phyloP scores from a whole-genome alignment of 345 rosid species.

The Aegle marmelos region DNA sequence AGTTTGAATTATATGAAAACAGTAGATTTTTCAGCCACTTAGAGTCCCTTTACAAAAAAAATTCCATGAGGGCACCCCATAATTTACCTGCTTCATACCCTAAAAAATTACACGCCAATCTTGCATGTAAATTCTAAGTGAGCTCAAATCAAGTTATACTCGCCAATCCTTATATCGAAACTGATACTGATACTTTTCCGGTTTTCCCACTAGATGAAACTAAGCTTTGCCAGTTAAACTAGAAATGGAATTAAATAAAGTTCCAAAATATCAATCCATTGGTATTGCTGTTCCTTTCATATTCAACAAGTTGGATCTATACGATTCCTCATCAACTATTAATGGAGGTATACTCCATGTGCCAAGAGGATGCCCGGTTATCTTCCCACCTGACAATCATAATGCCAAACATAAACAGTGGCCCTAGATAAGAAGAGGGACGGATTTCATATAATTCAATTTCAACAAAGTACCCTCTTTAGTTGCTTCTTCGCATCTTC shows the following conservation, averaged over 20 bases:
- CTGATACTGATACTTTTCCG: background rate
- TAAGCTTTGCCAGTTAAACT: background rate
- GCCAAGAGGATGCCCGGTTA: slow-evolving; percentile 63
- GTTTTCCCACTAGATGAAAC: background rate
- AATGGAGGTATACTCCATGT: slow-evolving; percentile 71
- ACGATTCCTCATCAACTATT: slow-evolving; percentile 61
- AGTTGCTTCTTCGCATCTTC: slow-evolving; percentile 86
- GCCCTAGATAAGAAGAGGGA: background rate
- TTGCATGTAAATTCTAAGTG: background rate
- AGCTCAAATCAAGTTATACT: background rate
- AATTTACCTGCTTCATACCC: background rate
- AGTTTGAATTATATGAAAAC: no score
- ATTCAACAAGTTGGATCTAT: slow-evolving; percentile 27
- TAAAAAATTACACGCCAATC: no score
- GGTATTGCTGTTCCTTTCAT: background rate
- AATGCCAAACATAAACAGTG: background rate
- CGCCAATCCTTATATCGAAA: background rate
- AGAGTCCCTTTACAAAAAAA: no score
- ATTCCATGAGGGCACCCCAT: no score
- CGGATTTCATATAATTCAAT: background rate
- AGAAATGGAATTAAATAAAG: background rate
- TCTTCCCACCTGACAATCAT: slow-evolving; percentile 50
- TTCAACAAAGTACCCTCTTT: slow-evolving; percentile 58
- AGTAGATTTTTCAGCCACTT: no score
- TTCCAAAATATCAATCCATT: background rate